These are phyloP conservation scores for Epichloe scottii DNA, from an alignment of 2,329 filamentous ascomycete species.

Conservation along the genomic window DNA sequence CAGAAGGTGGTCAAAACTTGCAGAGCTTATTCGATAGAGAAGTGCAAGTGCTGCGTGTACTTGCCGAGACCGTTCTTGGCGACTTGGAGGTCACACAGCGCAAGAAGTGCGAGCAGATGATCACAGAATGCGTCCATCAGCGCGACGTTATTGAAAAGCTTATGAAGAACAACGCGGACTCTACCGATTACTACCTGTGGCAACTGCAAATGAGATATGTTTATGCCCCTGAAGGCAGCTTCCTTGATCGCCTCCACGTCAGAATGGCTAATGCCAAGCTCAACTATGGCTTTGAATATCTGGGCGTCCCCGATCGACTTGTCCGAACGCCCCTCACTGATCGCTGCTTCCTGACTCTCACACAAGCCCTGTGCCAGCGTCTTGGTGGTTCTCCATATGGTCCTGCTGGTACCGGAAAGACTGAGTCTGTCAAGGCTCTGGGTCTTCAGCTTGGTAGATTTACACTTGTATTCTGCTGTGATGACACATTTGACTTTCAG, in stretches of 20 bases:
- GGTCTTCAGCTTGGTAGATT: slow-evolving; percentile 94
- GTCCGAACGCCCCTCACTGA: slow-evolving; percentile 95
- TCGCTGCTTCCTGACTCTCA: slow-evolving; percentile 94
- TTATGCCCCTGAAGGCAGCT: slow-evolving; percentile 71
- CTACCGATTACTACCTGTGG: slow-evolving; percentile 79
- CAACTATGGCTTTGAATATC: slow-evolving; percentile 95
- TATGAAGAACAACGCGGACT: slow-evolving; percentile 58
- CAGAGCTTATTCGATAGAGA: slow-evolving; percentile 66
- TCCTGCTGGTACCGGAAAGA: slow-evolving; percentile 95
- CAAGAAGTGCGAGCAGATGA: slow-evolving; percentile 97
- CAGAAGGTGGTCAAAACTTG: slow-evolving; percentile 57
- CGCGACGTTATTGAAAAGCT: slow-evolving; percentile 87
- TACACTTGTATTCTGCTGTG: slow-evolving; percentile 97
- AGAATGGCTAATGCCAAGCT: slow-evolving; percentile 95
- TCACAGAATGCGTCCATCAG: slow-evolving; percentile 98
- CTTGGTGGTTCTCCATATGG: slow-evolving; percentile 96
- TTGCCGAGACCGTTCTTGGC: slow-evolving; percentile 80
- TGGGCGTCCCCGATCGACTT: slow-evolving; percentile 90
- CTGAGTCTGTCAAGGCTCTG: slow-evolving; percentile 95
- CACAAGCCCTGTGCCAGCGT: slow-evolving; percentile 86
- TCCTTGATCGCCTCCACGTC: slow-evolving; percentile 69
- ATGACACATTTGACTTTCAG: slow-evolving; percentile 99
- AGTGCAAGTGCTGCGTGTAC: slow-evolving; percentile 69
- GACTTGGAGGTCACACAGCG: slow-evolving; percentile 77
- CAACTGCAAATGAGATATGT: slow-evolving; percentile 95